These are phyloP conservation scores for Hyphopichia buzzinii DNA, from an alignment of 1,139 yeast species.

Conservation along the genomic window DNA sequence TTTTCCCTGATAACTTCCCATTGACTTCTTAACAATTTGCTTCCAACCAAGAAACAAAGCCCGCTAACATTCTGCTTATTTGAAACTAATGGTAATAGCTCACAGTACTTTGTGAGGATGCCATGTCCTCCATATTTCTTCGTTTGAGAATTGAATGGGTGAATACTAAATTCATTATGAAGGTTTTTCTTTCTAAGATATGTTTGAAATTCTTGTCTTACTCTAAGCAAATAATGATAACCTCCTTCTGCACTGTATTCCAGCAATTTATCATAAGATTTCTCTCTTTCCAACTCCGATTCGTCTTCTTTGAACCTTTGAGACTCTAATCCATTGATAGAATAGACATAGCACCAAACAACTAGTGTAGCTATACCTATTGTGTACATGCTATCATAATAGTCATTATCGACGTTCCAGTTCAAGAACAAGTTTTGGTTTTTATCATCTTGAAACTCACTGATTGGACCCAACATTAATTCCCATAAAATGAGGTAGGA, in stretches of 20 bases:
- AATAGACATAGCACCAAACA: constrained; percentile 46
- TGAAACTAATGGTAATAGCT: constrained; percentile 38
- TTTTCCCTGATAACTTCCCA: constrained; percentile 63
- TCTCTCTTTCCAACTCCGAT: neutral
- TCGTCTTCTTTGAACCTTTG: constrained; percentile 22
- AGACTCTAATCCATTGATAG: constrained; percentile 41
- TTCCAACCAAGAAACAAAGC: constrained; percentile 48
- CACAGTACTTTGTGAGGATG: constrained; percentile 37
- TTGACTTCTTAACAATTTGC: constrained; percentile 45
- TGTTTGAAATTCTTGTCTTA: constrained; percentile 25
- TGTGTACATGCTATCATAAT: constrained; percentile 39
- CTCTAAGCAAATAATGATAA: constrained; percentile 35
- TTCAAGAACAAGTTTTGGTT: constrained; percentile 17
- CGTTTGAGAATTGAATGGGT: constrained; percentile 27
- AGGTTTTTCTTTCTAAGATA: constrained; percentile 17
- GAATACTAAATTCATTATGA: constrained; percentile 22
- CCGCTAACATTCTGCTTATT: constrained; percentile 54
- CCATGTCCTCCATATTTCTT: constrained; percentile 31
- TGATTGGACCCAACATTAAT: constrained; percentile 50
- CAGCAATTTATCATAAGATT: constrained; percentile 6
- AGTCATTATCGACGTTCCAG: constrained; percentile 32
- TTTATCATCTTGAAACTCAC: constrained; percentile 17
- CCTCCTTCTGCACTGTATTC: constrained; percentile 32
- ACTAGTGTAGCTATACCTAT: constrained; percentile 48
- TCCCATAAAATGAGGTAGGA: constrained; percentile 65